Conservation (phyloP, 306 rosid genomes). For the Acacia acuminata region DNA sequence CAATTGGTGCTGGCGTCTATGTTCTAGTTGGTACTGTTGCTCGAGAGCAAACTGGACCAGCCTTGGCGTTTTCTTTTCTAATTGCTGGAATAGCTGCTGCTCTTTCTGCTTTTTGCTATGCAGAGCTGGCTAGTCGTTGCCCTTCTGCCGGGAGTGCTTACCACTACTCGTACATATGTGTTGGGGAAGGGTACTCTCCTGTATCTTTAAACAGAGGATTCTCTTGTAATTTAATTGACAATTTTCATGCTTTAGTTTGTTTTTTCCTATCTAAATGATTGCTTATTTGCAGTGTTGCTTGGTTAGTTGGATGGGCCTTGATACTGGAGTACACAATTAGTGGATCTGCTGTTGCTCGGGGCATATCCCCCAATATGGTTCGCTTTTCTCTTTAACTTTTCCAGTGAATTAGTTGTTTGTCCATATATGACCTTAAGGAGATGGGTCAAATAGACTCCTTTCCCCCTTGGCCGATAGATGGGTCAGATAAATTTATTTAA, state of each 20-base stretch:
- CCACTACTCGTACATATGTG: constrained; percentile 88
- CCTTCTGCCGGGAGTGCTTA: constrained; percentile 99
- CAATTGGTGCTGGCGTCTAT: constrained; percentile 97
- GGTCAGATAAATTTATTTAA: background rate
- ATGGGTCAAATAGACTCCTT: background rate
- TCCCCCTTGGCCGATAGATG: background rate
- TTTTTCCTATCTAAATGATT: constrained; percentile 19
- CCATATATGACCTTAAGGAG: background rate
- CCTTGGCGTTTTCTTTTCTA: constrained; percentile 76
- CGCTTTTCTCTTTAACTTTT: constrained; percentile 11
- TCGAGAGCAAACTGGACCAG: constrained; percentile 89
- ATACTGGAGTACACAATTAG: constrained; percentile 88
- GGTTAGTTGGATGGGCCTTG: constrained; percentile 95
- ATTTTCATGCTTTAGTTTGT: background rate
- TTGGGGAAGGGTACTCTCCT: constrained; percentile 85
- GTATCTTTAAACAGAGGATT: background rate
- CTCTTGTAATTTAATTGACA: background rate
- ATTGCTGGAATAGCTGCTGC: constrained; percentile 92
- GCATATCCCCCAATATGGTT: constrained; percentile 92
- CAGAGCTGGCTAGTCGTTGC: constrained; percentile 91
- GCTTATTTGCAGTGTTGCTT: constrained; percentile 69
- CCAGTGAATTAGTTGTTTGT: background rate
- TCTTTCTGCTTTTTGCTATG: constrained; percentile 96
- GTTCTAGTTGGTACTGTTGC: constrained; percentile 97
- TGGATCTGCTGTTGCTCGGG: constrained; percentile 90